A percentile compares a stretch with the other conserved stretches of the same genome.
Conservation (phyloP, 371 early-diverging fungal genomes). For the Apophysomyces variabilis region DNA sequence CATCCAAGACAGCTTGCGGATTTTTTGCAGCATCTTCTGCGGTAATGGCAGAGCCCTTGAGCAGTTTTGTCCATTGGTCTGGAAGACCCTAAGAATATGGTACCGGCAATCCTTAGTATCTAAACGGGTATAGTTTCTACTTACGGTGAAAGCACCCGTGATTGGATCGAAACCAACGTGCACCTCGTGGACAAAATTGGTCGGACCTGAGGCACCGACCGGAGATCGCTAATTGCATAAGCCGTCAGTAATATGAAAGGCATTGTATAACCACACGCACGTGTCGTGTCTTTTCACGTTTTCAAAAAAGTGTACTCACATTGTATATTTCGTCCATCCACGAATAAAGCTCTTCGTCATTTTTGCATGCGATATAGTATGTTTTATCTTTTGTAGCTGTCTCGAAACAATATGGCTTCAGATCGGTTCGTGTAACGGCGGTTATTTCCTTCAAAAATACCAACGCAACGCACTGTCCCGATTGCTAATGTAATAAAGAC, state of each 20-base stretch:
- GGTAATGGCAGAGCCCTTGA: constrained; percentile 89
- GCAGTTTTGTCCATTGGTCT: constrained; percentile 88
- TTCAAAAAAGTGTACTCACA: constrained; percentile 31
- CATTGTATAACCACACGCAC: constrained; percentile 40
- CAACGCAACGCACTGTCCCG: constrained; percentile 56
- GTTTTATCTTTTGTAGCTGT: constrained; percentile 74
- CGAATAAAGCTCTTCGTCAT: constrained; percentile 85
- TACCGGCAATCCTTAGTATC: background rate
- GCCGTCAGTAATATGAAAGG: background rate
- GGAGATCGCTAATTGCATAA: constrained; percentile 39
- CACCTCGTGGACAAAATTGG: constrained; percentile 84
- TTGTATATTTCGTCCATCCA: constrained; percentile 89
- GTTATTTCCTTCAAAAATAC: constrained; percentile 79
- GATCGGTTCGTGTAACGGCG: constrained; percentile 69
- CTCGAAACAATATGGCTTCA: constrained; percentile 80
- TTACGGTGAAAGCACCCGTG: constrained; percentile 80
- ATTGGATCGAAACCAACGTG: constrained; percentile 89
- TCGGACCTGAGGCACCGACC: constrained; percentile 73
- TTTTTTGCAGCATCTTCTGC: constrained; percentile 94
- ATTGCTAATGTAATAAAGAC: constrained; percentile 29
- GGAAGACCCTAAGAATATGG: constrained; percentile 78
- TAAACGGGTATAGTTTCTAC: background rate
- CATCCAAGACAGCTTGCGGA: constrained; percentile 95
- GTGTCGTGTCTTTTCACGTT: constrained; percentile 29
- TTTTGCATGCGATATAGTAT: constrained; percentile 74